phyloP scores from a whole-genome alignment of 371 early-diverging fungal genomes.

The Lichtheimia ornata region DNA sequence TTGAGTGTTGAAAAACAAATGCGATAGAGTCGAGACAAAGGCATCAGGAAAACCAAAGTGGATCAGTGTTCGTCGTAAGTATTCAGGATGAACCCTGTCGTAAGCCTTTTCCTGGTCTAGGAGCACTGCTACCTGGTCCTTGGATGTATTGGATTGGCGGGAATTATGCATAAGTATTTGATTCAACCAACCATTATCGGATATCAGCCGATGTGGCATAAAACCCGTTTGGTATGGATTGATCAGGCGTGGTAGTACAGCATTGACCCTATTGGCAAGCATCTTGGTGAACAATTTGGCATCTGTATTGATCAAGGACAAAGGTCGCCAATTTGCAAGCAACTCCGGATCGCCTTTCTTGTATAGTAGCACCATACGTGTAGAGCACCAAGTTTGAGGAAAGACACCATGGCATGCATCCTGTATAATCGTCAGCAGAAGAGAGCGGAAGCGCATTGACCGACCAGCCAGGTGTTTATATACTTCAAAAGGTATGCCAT shows the following conservation, averaged over 20 bases:
- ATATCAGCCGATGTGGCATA: conserved; percentile 11
- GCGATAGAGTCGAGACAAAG: not conserved
- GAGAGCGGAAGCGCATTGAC: too few species aligned
- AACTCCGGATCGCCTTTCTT: conserved; percentile 28
- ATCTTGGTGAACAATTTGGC: conserved; percentile 17
- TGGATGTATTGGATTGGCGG: not conserved
- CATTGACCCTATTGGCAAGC: conserved; percentile 3
- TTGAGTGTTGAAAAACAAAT: conserved; percentile 11
- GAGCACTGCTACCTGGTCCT: not conserved
- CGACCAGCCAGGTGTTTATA: not conserved
- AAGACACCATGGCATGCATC: not conserved
- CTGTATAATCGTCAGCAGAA: not conserved
- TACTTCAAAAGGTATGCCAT: conserved; percentile 13
- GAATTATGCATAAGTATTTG: conserved; percentile 1
- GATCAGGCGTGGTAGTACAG: not conserved
- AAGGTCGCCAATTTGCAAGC: conserved; percentile 25
- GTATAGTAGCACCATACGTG: conserved; percentile 22
- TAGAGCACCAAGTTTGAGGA: not conserved
- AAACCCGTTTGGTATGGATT: conserved; percentile 24
- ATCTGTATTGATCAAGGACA: conserved; percentile 19
- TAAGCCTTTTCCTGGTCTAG: conserved; percentile 8
- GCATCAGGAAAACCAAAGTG: not conserved
- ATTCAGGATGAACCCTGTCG: conserved; percentile 2
- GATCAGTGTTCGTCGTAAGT: conserved; percentile 13
- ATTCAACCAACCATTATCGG: conserved; percentile 17